These are phyloP conservation scores for Colletotrichum cordylinicola DNA, from an alignment of 2,329 filamentous ascomycete genomes.

Conservation along the genomic window DNA sequence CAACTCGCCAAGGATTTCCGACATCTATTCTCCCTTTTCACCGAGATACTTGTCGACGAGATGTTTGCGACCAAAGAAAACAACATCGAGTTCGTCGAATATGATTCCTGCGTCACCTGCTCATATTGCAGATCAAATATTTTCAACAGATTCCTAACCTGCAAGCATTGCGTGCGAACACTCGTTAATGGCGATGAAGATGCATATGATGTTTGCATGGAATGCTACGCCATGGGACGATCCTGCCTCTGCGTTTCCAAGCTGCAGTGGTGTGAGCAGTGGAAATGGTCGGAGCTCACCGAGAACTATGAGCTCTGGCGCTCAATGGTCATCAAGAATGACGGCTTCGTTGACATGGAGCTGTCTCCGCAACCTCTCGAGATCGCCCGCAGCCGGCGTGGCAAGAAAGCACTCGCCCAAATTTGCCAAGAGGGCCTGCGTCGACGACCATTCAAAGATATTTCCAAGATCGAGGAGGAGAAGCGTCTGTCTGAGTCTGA, in stretches of 20 bases:
- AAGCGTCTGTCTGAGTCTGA: conserved; percentile 56
- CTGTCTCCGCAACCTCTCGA: conserved; percentile 74
- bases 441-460: conserved; percentile 81
- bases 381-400: conserved; percentile 68
- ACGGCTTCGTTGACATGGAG: conserved; percentile 69
- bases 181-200: conserved; percentile 75
- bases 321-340: conserved; percentile 75
- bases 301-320: conserved; percentile 86
- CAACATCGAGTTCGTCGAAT: conserved; percentile 77
- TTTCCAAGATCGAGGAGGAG: conserved; percentile 64
- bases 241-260: conserved; percentile 89
- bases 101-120: conserved; percentile 91
- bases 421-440: conserved; percentile 92
- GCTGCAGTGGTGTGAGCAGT: conserved; percentile 92
- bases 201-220: conserved; percentile 96
- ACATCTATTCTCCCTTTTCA: conserved; percentile 78
- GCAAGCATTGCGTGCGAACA: conserved; percentile 78
- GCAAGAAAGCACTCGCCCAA: conserved; percentile 84
- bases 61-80: conserved; percentile 79
- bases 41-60: conserved; percentile 81
- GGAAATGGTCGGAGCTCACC: conserved; percentile 80
- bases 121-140: conserved; percentile 96
- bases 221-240: conserved; percentile 96
- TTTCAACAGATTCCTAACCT: conserved; percentile 95
- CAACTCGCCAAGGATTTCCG: conserved; percentile 86